Percentiles rank a stretch among this genome's conserved stretches.
Evolutionary conservation across 2,329 filamentous ascomycete genomes (phyloP).

Genomic region (Fusarium albosuccineum): DNA sequence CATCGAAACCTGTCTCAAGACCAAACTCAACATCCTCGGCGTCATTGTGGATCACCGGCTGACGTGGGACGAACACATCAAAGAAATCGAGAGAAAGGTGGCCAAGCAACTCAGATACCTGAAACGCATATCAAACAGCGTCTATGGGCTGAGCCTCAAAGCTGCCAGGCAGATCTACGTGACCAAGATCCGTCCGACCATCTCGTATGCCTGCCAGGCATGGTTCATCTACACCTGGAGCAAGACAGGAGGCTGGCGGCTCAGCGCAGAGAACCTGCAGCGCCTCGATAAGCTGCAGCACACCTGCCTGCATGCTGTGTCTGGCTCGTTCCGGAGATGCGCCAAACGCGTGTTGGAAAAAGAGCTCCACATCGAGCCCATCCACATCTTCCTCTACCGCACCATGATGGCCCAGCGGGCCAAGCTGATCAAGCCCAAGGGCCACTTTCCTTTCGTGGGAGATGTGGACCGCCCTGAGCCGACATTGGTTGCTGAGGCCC

Average conservation of each 20-base stretch:
- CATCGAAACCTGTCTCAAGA: background rate
- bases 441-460: too few species aligned
- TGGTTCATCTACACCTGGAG: constrained; percentile 5
- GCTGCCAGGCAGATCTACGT: constrained; percentile 9
- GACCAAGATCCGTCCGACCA: constrained; percentile 18
- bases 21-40: constrained; percentile 2
- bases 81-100: constrained; percentile 6
- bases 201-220: constrained; percentile 13
- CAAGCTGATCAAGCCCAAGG: background rate
- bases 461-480: too few species aligned
- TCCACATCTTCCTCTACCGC: constrained; percentile 10
- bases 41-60: background rate
- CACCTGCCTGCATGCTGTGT: constrained; percentile 5
- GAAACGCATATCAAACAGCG: background rate
- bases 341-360: constrained; percentile 1
- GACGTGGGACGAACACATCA: background rate
- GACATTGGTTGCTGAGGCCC: too few species aligned
- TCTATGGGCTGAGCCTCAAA: constrained; percentile 2
- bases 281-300: constrained; percentile 7
- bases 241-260: background rate
- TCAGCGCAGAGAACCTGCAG: background rate
- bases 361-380: constrained; percentile 12
- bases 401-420: background rate
- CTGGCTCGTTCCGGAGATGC: constrained; percentile 1
- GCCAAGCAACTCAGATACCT: background rate